Conservation (phyloP, 2,329 filamentous ascomycete genomes). For the Ustulina deusta region DNA sequence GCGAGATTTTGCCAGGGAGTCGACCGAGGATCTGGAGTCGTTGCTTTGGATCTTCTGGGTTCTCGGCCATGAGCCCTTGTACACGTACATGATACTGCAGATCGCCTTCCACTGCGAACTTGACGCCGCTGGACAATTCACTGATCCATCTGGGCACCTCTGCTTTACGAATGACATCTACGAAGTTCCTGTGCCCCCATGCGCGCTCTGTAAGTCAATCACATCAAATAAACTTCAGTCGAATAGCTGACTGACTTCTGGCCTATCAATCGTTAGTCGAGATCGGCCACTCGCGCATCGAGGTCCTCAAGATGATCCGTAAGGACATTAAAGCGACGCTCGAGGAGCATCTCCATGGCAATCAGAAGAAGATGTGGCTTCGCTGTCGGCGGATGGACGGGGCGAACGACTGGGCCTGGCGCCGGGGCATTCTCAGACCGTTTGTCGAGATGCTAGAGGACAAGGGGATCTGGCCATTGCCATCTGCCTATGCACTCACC, state of each 20-base stretch:
- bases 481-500: conserved; percentile 15
- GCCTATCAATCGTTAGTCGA: conserved; percentile 16
- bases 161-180: conserved; percentile 29
- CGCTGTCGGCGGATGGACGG: conserved; percentile 32
- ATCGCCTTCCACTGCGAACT: conserved; percentile 31
- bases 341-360: conserved; percentile 33
- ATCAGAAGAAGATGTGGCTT: not conserved
- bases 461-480: conserved; percentile 32
- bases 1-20: conserved; percentile 19
- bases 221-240: not conserved
- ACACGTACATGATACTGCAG: conserved; percentile 35
- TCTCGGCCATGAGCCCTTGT: conserved; percentile 37
- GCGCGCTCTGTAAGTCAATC: conserved; percentile 25
- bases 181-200: conserved; percentile 27
- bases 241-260: conserved; percentile 8
- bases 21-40: conserved; percentile 32
- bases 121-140: conserved; percentile 26
- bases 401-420: conserved; percentile 30
- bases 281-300: conserved; percentile 25
- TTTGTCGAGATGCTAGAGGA: conserved; percentile 21
- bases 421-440: conserved; percentile 12
- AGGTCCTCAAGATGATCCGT: conserved; percentile 33
- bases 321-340: conserved; percentile 29
- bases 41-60: conserved; percentile 38
- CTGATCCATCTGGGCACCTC: conserved; percentile 21